Evolutionary conservation across 1,284 basidiomycete genomes (phyloP).

Genomic region (Polyporus tsugae): DNA sequence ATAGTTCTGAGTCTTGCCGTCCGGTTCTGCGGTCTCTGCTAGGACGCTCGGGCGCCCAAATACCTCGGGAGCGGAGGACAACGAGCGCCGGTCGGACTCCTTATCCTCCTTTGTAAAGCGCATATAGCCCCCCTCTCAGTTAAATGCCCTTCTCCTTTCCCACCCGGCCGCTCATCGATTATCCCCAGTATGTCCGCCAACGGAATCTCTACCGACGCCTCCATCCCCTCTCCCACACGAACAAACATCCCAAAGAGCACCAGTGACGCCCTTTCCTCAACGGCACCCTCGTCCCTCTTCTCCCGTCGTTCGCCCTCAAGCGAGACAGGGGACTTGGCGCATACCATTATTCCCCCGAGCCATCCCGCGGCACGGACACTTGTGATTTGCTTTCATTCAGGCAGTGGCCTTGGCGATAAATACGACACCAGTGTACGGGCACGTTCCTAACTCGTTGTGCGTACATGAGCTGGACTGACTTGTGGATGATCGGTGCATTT

Average conservation of each 20-base stretch:
- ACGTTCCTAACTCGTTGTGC: constrained; percentile 29
- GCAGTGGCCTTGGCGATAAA: constrained; percentile 64
- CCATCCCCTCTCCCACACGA: neutral
- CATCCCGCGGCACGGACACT: constrained; percentile 41
- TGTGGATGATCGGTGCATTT: constrained; percentile 23
- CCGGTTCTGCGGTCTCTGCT: too few species aligned
- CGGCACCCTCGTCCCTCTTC: neutral
- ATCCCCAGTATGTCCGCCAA: too few species aligned
- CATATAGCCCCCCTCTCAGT: too few species aligned
- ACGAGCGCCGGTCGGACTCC: too few species aligned
- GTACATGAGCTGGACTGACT: neutral
- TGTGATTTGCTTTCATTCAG: constrained; percentile 59
- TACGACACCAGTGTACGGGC: constrained; percentile 52
- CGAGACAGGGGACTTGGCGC: constrained; percentile 26
- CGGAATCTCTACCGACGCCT: too few species aligned
- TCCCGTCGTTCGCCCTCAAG: constrained; percentile 18
- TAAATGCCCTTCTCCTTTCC: too few species aligned
- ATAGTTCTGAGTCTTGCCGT: too few species aligned
- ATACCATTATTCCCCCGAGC: constrained; percentile 40
- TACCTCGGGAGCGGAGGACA: too few species aligned
- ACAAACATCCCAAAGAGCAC: neutral
- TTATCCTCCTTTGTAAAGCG: too few species aligned
- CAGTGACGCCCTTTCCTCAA: neutral
- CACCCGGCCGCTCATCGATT: too few species aligned
- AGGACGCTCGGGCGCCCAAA: too few species aligned